These are phyloP conservation scores for Fusarium marasasianum DNA, from an alignment of 2,329 filamentous ascomycete species.

Conservation along the genomic window DNA sequence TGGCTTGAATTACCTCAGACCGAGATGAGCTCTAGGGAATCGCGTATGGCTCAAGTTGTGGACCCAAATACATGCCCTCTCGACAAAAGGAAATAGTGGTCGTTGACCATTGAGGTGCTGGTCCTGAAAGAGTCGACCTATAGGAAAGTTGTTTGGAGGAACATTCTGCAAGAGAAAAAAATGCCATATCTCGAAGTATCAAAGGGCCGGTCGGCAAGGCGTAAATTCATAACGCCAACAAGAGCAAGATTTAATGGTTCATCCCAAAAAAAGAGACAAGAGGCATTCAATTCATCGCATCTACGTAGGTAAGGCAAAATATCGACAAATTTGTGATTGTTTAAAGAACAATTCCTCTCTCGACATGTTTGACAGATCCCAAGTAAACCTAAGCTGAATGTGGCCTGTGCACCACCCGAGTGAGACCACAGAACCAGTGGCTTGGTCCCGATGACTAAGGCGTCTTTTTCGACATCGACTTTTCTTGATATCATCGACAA, in stretches of 20 bases:
- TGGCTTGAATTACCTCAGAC: not conserved
- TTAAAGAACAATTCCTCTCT: not conserved
- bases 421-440: conserved; percentile 15
- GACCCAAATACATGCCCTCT: not conserved
- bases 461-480: conserved; percentile 27
- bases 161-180: conserved; percentile 3
- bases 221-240: not conserved
- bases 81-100: not conserved
- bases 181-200: not conserved
- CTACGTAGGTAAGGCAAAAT: not conserved
- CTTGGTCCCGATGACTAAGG: conserved; percentile 30
- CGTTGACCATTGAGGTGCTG: not conserved
- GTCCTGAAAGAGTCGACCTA: not conserved
- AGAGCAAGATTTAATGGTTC: not conserved
- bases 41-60: not conserved
- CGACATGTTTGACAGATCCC: not conserved
- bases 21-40: not conserved
- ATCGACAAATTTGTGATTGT: not conserved
- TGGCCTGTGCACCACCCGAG: conserved; percentile 16
- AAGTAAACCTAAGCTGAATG: not conserved
- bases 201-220: not conserved
- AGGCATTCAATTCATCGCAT: not conserved
- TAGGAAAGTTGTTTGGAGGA: not conserved
- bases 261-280: too few species aligned
- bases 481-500: conserved; percentile 32